These are phyloP conservation scores for Phytophthora pinifolia DNA, from an alignment of 352 stramenopile genomes.

Conservation along the genomic window DNA sequence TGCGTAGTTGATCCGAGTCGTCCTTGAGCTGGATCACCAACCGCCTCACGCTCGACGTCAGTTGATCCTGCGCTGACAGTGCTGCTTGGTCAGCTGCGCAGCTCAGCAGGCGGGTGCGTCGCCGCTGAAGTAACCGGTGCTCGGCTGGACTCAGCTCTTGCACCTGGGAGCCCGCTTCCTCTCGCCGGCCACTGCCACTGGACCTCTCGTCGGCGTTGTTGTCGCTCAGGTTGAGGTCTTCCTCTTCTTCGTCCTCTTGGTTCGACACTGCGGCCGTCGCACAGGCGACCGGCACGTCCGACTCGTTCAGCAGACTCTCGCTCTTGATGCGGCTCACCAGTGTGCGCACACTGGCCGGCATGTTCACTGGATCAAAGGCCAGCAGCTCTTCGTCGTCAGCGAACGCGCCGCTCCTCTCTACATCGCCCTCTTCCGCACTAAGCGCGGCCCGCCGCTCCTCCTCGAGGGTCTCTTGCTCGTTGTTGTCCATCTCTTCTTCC, in stretches of 20 bases:
- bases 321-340: conserved; percentile 57
- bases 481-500: conserved; percentile 28
- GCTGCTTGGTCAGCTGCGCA: conserved; percentile 36
- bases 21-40: conserved; percentile 77
- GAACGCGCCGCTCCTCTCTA: conserved; percentile 4
- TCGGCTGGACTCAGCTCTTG: conserved; percentile 23
- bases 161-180: conserved; percentile 12
- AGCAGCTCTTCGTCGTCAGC: conserved; percentile 31
- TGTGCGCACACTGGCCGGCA: conserved; percentile 46
- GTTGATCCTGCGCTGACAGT: conserved; percentile 50
- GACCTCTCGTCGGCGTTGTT: conserved; percentile 7
- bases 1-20: conserved; percentile 47
- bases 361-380: conserved; percentile 44
- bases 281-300: conserved; percentile 5
- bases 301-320: conserved; percentile 35
- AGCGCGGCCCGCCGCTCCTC: conserved; percentile 27
- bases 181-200: conserved; percentile 17
- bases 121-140: conserved; percentile 18
- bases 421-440: conserved; percentile 18
- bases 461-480: conserved; percentile 37
- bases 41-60: conserved; percentile 74
- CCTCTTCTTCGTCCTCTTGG: conserved; percentile 25
- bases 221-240: background rate
- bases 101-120: conserved; percentile 22
- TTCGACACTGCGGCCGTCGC: conserved; percentile 31